Base-by-base conservation (phyloP, 2,329 filamentous ascomycete species). In the Teratosphaeriaceae sp. region DNA sequence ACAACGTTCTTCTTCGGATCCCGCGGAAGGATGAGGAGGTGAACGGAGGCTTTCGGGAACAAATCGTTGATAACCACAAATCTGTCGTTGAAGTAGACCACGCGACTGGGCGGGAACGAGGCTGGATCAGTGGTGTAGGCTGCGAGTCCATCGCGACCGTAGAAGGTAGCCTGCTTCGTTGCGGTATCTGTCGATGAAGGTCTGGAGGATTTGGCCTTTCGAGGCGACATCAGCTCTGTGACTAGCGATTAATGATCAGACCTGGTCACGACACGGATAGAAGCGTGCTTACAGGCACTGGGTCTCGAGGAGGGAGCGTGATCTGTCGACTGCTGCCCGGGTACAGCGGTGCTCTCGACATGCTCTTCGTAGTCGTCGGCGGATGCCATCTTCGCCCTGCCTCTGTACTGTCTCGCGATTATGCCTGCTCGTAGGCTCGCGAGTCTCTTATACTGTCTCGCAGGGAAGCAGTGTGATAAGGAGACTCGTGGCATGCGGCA, bases 11-110 rank as follows among this genome's bases (percentile, higher is more conserved):
- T 78, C 2, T 62, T 56, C 1, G 71, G 59, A 30, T 84, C 78
- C 38, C 89, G 84, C 5, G 89, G 87, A 4, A 97, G 79, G n/a
- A 97, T 78, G 2, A 98, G 84, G 1, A 87, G 74, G 67, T 98
- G 92, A 3, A 96, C 73, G 3, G 78, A 80, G 3, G 85, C 79
- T 65, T 97, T 98, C 7, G 92, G 89, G 60, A 80, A 98, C 48
- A 80, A 71, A 67, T 98, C 92, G 54, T 82, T 75, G 62, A 97
- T 85, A 16, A 81, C 76, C 39, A 89, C 85, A 52, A 84, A 87
- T 47, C 79, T 67, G n/a, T 77, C 71, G 50, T 79, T 78, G 63
- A 81, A 71, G 57, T 80, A 82, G 42, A 92, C 71, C 1, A 88
- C 76, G 7, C 75, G 68, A 20, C 69, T 72, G 4, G 72, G 52